Base-by-base conservation (phyloP, 352 stramenopile genomes). In the Pseudoperonospora humuli region DNA sequence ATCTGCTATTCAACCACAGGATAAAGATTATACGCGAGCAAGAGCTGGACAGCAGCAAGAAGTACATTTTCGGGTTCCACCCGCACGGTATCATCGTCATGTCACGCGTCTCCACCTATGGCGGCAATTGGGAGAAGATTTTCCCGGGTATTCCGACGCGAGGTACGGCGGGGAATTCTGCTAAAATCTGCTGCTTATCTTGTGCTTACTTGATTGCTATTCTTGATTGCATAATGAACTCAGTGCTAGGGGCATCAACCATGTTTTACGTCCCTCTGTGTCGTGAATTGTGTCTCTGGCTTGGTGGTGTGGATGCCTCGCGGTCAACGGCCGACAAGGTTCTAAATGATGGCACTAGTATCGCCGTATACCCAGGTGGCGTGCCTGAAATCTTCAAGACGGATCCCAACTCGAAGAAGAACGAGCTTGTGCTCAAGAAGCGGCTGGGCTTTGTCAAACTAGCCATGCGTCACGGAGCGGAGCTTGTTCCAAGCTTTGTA, bases 381-480 rank as follows among this genome's bases (percentile, higher is more conserved):
- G 71, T 86, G 19, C 67, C 75, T 0, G 75, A 90, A 57, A 90
- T 90, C 54, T 90, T 90, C 50, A 59, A 80, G 25, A 68, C 67
- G 24, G 66, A 90, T 39, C 78, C 75, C 0, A 75, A 77, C 33
- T 84, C 73, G 4, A 90, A 86, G 34, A 66, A 75, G 48, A 90
- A 78, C 40, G 59, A 70, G 17, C 60, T 90, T 36, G 63, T 90
- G 45, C 67, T 90, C 21, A 80, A 84, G 55, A 81, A 85, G 34
- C 75, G 78, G n/a, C 40, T 90, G 27, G 78, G 78, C 11, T 90
- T 90, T 31, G 67, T 90, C 54, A 90, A 87, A 51, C 57, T 90
- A 19, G 78, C 78, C 31, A 84, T 90, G 38, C 73, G 70, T 23
- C 73, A 90, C 29, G 75, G 75, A 9, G 78, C 75, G 1, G 71